phyloP scores from a whole-genome alignment of 768 basidiomycete genomes.

The Rubroboletus satanas region DNA sequence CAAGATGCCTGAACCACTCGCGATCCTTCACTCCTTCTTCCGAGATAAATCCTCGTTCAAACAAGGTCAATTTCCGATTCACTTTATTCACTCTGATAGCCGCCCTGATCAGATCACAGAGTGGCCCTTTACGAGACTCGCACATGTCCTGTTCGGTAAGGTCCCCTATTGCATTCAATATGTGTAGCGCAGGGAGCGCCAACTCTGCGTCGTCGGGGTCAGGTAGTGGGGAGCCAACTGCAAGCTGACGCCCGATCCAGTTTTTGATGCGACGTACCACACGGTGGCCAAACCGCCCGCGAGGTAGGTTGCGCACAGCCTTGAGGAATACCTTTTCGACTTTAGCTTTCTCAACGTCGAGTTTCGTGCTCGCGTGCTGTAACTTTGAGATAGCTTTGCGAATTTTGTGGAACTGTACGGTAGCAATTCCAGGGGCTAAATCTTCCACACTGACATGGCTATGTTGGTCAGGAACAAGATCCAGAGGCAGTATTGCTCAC shows the following conservation, averaged over 20 bases:
- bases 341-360: slow-evolving; percentile 55
- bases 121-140: slow-evolving; percentile 27
- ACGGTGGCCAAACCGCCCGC: background rate
- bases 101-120: slow-evolving; percentile 50
- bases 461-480: slow-evolving; percentile 16
- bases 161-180: background rate
- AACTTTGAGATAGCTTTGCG: slow-evolving; percentile 45
- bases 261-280: slow-evolving; percentile 10
- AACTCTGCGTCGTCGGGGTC: background rate
- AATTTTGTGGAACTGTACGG: slow-evolving; percentile 39
- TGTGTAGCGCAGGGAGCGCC: slow-evolving; percentile 1
- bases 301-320: slow-evolving; percentile 36
- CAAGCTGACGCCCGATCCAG: slow-evolving; percentile 28
- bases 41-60: slow-evolving; percentile 80
- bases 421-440: slow-evolving; percentile 27
- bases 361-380: slow-evolving; percentile 46
- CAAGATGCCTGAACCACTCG: slow-evolving; percentile 85
- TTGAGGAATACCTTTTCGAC: slow-evolving; percentile 52
- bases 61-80: slow-evolving; percentile 64
- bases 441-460: slow-evolving; percentile 48
- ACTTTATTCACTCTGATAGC: slow-evolving; percentile 53
- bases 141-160: slow-evolving; percentile 5
- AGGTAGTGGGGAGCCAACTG: background rate
- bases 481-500: slow-evolving; percentile 39
- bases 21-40: slow-evolving; percentile 72